These are phyloP conservation scores for Micromonas pusilla DNA, from an alignment of 139 green algal genomes.

Conservation along the genomic window DNA sequence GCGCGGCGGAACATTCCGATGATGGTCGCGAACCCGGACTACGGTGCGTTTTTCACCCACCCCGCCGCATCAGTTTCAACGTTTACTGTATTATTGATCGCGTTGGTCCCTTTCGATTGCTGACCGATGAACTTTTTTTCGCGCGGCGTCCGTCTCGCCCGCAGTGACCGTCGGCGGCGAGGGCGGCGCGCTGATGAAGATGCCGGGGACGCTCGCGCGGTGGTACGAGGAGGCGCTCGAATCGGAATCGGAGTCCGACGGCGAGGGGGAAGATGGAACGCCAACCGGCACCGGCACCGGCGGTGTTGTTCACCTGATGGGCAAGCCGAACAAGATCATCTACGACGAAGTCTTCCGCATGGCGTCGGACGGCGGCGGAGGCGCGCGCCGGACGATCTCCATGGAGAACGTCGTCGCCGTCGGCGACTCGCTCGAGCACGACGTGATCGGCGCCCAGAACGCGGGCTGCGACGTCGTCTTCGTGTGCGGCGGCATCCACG, in stretches of 20 bases:
- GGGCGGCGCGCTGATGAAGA: slow-evolving; percentile 43
- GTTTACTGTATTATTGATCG: too few species aligned
- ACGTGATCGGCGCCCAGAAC: slow-evolving; percentile 50
- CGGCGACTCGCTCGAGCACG: slow-evolving; percentile 73
- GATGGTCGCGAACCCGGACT: slow-evolving; percentile 81
- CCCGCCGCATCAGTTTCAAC: too few species aligned
- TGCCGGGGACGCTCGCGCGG: slow-evolving; percentile 66
- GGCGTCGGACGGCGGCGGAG: neutral
- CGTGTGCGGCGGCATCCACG: slow-evolving; percentile 36
- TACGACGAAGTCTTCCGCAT: slow-evolving; percentile 52
- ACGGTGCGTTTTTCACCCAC: too few species aligned
- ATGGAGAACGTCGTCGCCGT: slow-evolving; percentile 50
- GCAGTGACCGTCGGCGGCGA: slow-evolving; percentile 53
- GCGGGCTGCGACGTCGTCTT: slow-evolving; percentile 57
- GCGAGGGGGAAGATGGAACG: too few species aligned
- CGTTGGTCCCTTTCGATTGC: too few species aligned
- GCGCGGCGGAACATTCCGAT: slow-evolving; percentile 44
- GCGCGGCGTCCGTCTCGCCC: too few species aligned
- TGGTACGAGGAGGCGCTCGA: slow-evolving; percentile 44
- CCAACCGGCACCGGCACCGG: too few species aligned
- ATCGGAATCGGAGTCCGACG: slow-evolving; percentile 25
- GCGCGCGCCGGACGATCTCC: neutral
- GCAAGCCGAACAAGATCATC: slow-evolving; percentile 70
- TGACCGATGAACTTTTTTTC: too few species aligned
- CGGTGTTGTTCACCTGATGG: slow-evolving; percentile 52